These are phyloP conservation scores for Arthrobotrys sphaeroides DNA, from an alignment of 2,329 filamentous ascomycete genomes.

Conservation along the genomic window DNA sequence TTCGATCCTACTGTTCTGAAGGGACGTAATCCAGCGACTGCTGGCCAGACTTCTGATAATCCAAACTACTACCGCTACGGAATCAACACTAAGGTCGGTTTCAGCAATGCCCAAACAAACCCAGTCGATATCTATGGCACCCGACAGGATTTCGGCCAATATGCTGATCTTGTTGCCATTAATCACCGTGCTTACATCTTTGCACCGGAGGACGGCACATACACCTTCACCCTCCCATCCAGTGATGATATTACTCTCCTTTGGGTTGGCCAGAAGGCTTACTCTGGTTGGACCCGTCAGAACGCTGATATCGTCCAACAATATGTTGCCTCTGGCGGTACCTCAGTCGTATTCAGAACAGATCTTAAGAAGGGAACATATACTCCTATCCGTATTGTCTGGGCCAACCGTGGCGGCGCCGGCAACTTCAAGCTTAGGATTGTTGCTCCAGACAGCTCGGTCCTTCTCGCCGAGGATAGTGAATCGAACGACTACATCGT, in stretches of 20 bases:
- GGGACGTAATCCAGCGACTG: constrained; percentile 22
- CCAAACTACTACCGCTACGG: constrained; percentile 9
- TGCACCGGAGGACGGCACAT: constrained; percentile 55
- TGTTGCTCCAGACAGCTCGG: constrained; percentile 12
- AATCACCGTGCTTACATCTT: constrained; percentile 56
- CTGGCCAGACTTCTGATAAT: constrained; percentile 27
- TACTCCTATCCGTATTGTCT: constrained; percentile 29
- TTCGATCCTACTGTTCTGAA: constrained; percentile 32
- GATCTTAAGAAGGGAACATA: constrained; percentile 39
- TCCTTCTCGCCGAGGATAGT: constrained; percentile 17
- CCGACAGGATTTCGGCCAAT: constrained; percentile 34
- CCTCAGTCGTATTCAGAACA: neutral
- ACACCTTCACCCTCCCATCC: constrained; percentile 55
- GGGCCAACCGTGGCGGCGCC: constrained; percentile 21
- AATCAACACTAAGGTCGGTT: constrained; percentile 7
- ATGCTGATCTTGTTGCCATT: constrained; percentile 40
- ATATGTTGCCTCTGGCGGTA: constrained; percentile 4
- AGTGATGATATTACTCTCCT: constrained; percentile 57
- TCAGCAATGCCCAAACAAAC: neutral
- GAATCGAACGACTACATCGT: constrained; percentile 31
- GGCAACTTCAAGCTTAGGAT: constrained; percentile 38
- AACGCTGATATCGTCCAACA: constrained; percentile 50
- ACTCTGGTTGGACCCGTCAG: constrained; percentile 54
- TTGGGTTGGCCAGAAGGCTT: constrained; percentile 56
- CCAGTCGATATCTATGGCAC: constrained; percentile 32